These are phyloP conservation scores for Pichia insulana DNA, from an alignment of 805 yeast genomes.

Conservation along the genomic window DNA sequence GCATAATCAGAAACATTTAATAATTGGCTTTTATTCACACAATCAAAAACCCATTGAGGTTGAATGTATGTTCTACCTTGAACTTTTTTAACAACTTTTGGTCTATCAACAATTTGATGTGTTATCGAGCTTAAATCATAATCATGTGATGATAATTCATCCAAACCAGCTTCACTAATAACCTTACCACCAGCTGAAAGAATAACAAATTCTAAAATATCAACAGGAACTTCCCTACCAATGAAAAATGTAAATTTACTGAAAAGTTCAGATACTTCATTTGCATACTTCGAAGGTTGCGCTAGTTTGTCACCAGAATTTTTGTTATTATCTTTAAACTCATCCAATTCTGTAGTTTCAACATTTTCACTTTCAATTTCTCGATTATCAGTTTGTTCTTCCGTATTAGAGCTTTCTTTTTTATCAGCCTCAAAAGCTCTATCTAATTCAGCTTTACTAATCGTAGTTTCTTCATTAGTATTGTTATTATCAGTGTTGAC, in stretches of 20 bases:
- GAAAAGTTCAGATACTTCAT: constrained; percentile 59
- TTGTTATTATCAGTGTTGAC: constrained; percentile 13
- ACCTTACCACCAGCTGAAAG: constrained; percentile 80
- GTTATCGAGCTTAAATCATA: constrained; percentile 66
- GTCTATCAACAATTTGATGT: constrained; percentile 93
- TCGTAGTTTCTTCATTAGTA: constrained; percentile 28
- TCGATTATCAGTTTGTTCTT: constrained; percentile 31
- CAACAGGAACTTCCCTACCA: constrained; percentile 94
- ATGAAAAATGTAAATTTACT: constrained; percentile 71
- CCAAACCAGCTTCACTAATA: constrained; percentile 80
- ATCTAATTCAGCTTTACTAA: constrained; percentile 34
- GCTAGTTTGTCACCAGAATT: constrained; percentile 58
- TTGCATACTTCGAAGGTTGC: constrained; percentile 59
- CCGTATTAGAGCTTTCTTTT: constrained; percentile 27
- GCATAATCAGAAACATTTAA: constrained; percentile 75
- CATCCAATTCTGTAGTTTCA: constrained; percentile 51
- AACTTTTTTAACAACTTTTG: constrained; percentile 64
- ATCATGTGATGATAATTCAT: constrained; percentile 50
- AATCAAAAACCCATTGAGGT: constrained; percentile 97
- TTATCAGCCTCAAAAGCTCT: constrained; percentile 50
- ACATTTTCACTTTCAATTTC: constrained; percentile 33
- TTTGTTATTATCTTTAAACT: constrained; percentile 56
- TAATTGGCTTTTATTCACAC: constrained; percentile 67
- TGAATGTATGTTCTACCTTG: constrained; percentile 91
- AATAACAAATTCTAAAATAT: constrained; percentile 79